Evolutionary conservation across 306 rosid genomes (phyloP), one percentile per base, ranked within the genome.

Genomic region (Dryas drummondii): DNA sequence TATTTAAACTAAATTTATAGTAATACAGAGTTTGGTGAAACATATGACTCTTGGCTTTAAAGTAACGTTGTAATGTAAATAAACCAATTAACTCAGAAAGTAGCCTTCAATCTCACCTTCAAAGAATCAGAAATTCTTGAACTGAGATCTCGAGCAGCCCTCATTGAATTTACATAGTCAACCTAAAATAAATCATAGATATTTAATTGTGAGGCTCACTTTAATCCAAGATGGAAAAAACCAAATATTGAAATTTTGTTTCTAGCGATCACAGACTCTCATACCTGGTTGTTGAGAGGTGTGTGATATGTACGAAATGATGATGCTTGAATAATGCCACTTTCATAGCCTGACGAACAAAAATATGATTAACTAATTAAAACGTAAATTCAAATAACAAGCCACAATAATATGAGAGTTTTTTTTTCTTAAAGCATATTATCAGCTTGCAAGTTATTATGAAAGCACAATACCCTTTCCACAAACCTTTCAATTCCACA

Each of bases 281-380:
- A 15, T 72, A 90, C 99, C 99, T 94, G 99, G 88, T 90, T 94
- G 86, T 89, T 94, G 73, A 94, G 86, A 68, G 99, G 99, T 45
- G 97, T 94, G 79, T 94, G 97, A 81, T 92, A 94, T 66, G 99
- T 92, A 64, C 99, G 94, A 85, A 92, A 92, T 60, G 97, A 94
- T 32, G 99, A 88, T 71, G 97, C 99, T 83, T 78, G 93, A 79
- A 94, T 86, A 68, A 88, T 81, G 72, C 91, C 93, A 84, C 71
- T 89, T 66, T 86, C 94, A 76, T 90, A 90, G 71, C 84, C 99
- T 94, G 84, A 53, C 66, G 73, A 76, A 12, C 51, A 65, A 44
- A 70, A 47, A 48, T 45, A 46, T 1, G 0, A 16, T 3, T 4
- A 79, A 37, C 15, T 0, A 0, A 32, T 59, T 4, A 22, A 51